Percentiles rank a stretch among this genome's conserved stretches.
These are phyloP conservation scores for Phanerochaete carnosa DNA, from an alignment of 768 basidiomycete genomes.

Conservation along the genomic window DNA sequence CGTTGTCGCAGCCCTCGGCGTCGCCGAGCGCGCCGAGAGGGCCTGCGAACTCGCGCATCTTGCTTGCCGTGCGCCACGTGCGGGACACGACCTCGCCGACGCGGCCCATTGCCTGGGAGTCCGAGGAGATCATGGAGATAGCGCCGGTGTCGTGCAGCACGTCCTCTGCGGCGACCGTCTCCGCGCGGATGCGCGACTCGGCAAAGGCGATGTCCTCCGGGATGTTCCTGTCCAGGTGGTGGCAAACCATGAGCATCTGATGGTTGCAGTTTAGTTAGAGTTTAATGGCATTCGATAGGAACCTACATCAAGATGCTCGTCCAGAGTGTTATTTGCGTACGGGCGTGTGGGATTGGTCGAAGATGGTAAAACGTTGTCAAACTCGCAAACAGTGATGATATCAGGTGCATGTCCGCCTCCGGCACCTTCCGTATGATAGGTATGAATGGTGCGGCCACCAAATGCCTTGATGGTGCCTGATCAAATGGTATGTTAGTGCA, in stretches of 20 bases:
- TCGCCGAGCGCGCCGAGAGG: slow-evolving; percentile 73
- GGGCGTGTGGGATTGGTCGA: slow-evolving; percentile 98
- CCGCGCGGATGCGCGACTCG: slow-evolving; percentile 93
- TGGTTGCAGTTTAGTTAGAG: too few relatives aligned
- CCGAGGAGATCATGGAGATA: slow-evolving; percentile 95
- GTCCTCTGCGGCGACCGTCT: slow-evolving; percentile 97
- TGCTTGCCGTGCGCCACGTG: slow-evolving; percentile 97
- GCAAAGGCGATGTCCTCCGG: slow-evolving; percentile 95
- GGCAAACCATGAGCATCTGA: slow-evolving; percentile 99
- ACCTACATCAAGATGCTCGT: slow-evolving; percentile 94
- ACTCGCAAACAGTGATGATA: slow-evolving; percentile 95
- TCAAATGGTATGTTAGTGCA: not conserved
- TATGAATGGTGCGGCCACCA: slow-evolving; percentile 88
- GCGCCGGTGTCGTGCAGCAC: slow-evolving; percentile 90
- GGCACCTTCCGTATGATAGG: slow-evolving; percentile 96
- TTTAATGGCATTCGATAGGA: too few relatives aligned
- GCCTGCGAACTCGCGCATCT: slow-evolving; percentile 81
- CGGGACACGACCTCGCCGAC: slow-evolving; percentile 91
- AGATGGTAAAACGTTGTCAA: slow-evolving; percentile 86
- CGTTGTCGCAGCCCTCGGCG: slow-evolving; percentile 70
- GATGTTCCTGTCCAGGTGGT: slow-evolving; percentile 90
- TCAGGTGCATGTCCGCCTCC: slow-evolving; percentile 98
- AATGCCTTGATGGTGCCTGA: slow-evolving; percentile 87
- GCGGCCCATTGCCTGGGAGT: slow-evolving; percentile 97
- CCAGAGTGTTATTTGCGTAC: slow-evolving; percentile 85